Evolutionary conservation across 371 early-diverging fungal genomes (phyloP), one percentile per base, ranked within the genome.

Genomic region (Mucor mucedo): DNA sequence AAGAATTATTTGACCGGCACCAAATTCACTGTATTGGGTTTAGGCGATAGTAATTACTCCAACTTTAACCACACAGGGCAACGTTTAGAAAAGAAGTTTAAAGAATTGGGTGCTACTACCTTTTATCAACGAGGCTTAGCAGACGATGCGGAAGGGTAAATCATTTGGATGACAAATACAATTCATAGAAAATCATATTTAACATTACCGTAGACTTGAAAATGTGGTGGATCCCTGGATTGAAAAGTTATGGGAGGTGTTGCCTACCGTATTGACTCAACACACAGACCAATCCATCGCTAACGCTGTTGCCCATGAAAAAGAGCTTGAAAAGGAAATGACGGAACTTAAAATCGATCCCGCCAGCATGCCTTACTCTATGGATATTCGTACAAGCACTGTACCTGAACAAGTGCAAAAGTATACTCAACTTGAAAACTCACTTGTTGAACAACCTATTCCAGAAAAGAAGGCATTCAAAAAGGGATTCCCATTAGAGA

Each of bases 31-130:
- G 71, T 88, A 3, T 79, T 90, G 16, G 90, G 90, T 5, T 81
- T 97, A 27, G 97, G 97, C 16, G 97, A 97, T 60, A 94, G 94
- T 33, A 97, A 95, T 71, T 97, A 97, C 73, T 82, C 86, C 63
- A 94, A 94, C 72, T 97, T 95, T 69, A 90, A 91, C 64, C 89
- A 92, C 49, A 89, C 93, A 0, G 93, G 91, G 6, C 90, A 89
- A 71, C 76, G 89, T 5, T 71, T 97, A 21, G 94, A 94, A 32
- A 84, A 84, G 68, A 86, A 87, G 73, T 74, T 93, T 56, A 73
- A 79, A 52, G 93, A 91, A 39, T 66, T 92, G 3, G 95, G 95
- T 0, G 93, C 90, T 0, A 71, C 77, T 2, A 66, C 86, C 0
- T 91, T 97, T 68, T 88, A 90, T 63, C 76, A 83, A 28, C 88